Conservation (phyloP, 83 land plant genomes). For the Picea engelmannii region DNA sequence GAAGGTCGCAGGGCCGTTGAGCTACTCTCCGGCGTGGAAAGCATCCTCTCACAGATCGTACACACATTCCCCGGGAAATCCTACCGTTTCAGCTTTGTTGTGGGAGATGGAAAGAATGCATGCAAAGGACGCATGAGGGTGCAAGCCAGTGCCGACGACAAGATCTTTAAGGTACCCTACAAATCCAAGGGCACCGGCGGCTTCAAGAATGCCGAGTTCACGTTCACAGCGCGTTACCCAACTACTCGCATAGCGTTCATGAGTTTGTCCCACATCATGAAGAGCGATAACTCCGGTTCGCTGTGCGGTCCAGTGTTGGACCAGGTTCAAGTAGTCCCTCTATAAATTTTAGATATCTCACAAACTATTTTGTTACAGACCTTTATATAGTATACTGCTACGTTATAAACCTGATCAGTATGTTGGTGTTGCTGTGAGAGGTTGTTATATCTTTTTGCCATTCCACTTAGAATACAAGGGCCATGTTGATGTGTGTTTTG, state of each 20-base stretch:
- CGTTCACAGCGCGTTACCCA: conserved; percentile 21
- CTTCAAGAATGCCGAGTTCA: conserved; percentile 20
- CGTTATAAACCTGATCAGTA: too few relatives aligned
- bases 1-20: conserved; percentile 32
- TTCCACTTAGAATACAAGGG: too few relatives aligned
- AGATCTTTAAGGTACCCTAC: conserved; percentile 26
- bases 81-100: conserved; percentile 26
- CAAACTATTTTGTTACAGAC: too few relatives aligned
- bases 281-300: conserved; percentile 33
- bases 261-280: conserved; percentile 24
- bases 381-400: too few relatives aligned
- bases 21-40: conserved; percentile 30
- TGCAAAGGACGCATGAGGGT: conserved; percentile 33
- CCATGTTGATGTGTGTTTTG: too few relatives aligned
- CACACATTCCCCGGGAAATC: conserved; percentile 14
- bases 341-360: too few relatives aligned
- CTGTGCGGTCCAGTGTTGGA: conserved; percentile 39
- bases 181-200: conserved; percentile 38
- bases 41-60: conserved; percentile 27
- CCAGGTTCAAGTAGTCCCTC: conserved; percentile 37
- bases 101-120: conserved; percentile 32
- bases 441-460: too few relatives aligned
- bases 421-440: too few relatives aligned
- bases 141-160: conserved; percentile 30
- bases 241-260: conserved; percentile 19